These are phyloP conservation scores for Posidonia australis DNA, from an alignment of 106 monocot species.

Conservation along the genomic window DNA sequence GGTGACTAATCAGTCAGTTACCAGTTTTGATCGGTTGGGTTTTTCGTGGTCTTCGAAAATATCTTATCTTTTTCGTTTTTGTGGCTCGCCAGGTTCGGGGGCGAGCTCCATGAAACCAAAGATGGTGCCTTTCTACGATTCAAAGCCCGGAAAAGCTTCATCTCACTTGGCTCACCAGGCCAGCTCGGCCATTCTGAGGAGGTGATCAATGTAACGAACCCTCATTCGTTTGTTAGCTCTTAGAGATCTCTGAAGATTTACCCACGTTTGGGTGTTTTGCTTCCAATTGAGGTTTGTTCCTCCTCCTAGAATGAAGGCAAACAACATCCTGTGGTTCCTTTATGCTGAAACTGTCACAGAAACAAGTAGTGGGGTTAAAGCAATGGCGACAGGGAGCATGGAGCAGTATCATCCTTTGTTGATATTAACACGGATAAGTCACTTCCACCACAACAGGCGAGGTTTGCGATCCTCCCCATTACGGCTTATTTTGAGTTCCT, in stretches of 20 bases:
- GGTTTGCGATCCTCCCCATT: conserved; percentile 18
- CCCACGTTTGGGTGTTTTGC: neutral
- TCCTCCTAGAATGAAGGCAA: neutral
- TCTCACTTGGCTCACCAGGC: neutral
- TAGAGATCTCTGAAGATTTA: neutral
- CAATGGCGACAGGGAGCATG: conserved; percentile 27
- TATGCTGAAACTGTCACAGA: neutral
- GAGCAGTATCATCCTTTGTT: conserved; percentile 27
- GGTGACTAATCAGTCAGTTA: too few relatives aligned
- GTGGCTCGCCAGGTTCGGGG: neutral
- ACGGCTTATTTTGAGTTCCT: conserved; percentile 42
- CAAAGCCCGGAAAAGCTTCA: neutral
- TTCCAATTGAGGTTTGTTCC: neutral
- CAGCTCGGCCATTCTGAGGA: neutral
- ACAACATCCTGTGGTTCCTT: neutral
- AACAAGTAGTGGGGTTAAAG: neutral
- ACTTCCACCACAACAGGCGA: conserved; percentile 17
- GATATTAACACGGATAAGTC: conserved; percentile 23
- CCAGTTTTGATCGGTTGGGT: neutral
- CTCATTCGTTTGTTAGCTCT: neutral
- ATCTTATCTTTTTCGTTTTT: neutral
- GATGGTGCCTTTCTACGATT: conserved; percentile 10
- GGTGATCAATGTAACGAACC: neutral
- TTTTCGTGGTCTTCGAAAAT: neutral
- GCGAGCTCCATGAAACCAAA: conserved; percentile 5